Percentiles rank a stretch among this genome's conserved stretches.
Conservation (phyloP, 441 rosid species). For the Brassica balearica region DNA sequence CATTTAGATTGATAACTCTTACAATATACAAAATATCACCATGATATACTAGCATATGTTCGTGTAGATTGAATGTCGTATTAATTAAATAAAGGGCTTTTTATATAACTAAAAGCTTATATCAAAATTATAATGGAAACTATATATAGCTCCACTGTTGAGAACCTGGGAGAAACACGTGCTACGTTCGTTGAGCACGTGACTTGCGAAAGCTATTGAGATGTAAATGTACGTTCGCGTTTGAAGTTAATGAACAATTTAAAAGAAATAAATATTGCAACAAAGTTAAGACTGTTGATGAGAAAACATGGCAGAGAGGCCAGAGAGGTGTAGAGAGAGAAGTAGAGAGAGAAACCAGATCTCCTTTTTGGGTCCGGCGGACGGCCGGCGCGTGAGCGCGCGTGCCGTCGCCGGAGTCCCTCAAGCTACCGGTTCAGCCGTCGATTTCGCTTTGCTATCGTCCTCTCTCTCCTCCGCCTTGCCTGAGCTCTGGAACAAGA, state of each 20-base stretch:
- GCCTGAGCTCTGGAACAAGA: too few species aligned
- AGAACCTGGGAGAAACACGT: slow-evolving; percentile 30
- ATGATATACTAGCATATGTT: neutral
- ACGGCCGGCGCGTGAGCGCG: too few species aligned
- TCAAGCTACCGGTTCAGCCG: too few species aligned
- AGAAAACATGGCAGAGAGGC: too few species aligned
- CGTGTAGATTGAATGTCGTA: neutral
- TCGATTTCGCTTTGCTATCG: too few species aligned
- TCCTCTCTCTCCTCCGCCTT: too few species aligned
- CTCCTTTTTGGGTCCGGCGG: too few species aligned
- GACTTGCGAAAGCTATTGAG: slow-evolving; percentile 15
- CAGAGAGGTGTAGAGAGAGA: too few species aligned
- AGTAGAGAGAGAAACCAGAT: too few species aligned
- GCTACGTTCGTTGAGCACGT: slow-evolving; percentile 30
- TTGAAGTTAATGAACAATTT: slow-evolving; percentile 3
- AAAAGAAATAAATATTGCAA: slow-evolving; percentile 2
- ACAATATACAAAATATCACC: neutral
- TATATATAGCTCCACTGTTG: neutral
- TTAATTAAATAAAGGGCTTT: neutral
- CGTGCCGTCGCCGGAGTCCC: too few species aligned
- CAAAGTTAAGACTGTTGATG: neutral
- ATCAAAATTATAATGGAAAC: neutral
- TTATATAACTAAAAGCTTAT: neutral
- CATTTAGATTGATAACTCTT: too few species aligned
- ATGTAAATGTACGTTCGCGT: slow-evolving; percentile 10